These are phyloP conservation scores for Parietaria judaica DNA, from an alignment of 306 rosid species.

Conservation along the genomic window DNA sequence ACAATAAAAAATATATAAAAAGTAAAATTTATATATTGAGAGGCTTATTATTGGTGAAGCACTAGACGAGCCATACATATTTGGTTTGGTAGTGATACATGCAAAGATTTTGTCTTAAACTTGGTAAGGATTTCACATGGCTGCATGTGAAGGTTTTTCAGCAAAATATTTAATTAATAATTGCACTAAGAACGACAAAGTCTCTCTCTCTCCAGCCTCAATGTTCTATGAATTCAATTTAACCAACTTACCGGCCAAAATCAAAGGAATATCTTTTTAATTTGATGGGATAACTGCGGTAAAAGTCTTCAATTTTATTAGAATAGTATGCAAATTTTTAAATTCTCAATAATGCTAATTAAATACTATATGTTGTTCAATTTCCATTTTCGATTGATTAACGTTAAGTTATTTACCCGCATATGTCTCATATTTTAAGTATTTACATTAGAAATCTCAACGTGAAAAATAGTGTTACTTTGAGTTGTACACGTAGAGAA, in stretches of 20 bases:
- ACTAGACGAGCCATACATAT: constrained; percentile 1
- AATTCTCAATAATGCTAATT: too few species aligned
- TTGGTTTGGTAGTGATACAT: constrained; percentile 15
- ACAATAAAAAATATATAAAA: too few species aligned
- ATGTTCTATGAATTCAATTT: constrained; percentile 8
- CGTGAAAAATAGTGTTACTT: too few species aligned
- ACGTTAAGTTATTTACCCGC: too few species aligned
- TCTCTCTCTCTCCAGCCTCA: neutral
- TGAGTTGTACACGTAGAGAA: too few species aligned
- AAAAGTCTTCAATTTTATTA: too few species aligned
- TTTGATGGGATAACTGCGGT: neutral
- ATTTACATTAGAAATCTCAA: too few species aligned
- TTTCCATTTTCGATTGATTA: too few species aligned
- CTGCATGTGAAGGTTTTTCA: constrained; percentile 20
- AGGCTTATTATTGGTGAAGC: constrained; percentile 5
- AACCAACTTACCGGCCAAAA: constrained; percentile 25
- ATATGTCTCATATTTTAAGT: too few species aligned
- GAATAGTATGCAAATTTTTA: too few species aligned
- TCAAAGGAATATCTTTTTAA: neutral
- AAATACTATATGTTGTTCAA: too few species aligned
- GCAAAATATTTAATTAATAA: neutral
- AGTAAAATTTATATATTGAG: neutral
- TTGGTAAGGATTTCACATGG: constrained; percentile 24
- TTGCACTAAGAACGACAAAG: neutral
- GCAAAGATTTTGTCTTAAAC: constrained; percentile 12